phyloP scores from a whole-genome alignment of 805 yeast genomes.

The Ogataea pini region DNA sequence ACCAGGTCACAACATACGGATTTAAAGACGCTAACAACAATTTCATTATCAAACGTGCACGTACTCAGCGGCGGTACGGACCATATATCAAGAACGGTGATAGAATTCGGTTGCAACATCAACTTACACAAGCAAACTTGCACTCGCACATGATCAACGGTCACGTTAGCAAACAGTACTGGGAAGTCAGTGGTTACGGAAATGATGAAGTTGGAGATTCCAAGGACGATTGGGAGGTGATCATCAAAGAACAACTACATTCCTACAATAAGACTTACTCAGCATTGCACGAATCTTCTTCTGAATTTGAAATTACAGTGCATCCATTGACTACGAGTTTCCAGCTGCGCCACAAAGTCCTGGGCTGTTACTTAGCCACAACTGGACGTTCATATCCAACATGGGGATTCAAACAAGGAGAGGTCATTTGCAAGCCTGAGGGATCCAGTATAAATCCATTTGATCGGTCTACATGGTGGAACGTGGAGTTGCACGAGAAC shows the following conservation, averaged over 20 bases:
- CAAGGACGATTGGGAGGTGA: constrained; percentile 78
- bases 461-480: constrained; percentile 79
- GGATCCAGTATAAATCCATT: constrained; percentile 29
- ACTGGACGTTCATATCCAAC: constrained; percentile 81
- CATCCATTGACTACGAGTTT: constrained; percentile 86
- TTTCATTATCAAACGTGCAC: constrained; percentile 52
- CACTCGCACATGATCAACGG: constrained; percentile 71
- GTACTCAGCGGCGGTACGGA: constrained; percentile 24
- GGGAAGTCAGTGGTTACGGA: constrained; percentile 77
- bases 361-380: constrained; percentile 85
- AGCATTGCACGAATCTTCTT: constrained; percentile 23
- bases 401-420: constrained; percentile 99
- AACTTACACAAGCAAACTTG: constrained; percentile 60
- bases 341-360: constrained; percentile 64
- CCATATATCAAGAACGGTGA: constrained; percentile 56
- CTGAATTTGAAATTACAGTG: constrained; percentile 50
- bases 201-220: constrained; percentile 61
- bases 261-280: constrained; percentile 33
- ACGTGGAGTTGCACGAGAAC: constrained; percentile 68
- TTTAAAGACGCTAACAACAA: constrained; percentile 84
- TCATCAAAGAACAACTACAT: constrained; percentile 57
- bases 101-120: constrained; percentile 62
- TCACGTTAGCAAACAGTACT: constrained; percentile 50
- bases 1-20: constrained; percentile 95
- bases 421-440: constrained; percentile 65